Conservation (phyloP, 2,329 filamentous ascomycete genomes). For the Gnomoniopsis sp. region DNA sequence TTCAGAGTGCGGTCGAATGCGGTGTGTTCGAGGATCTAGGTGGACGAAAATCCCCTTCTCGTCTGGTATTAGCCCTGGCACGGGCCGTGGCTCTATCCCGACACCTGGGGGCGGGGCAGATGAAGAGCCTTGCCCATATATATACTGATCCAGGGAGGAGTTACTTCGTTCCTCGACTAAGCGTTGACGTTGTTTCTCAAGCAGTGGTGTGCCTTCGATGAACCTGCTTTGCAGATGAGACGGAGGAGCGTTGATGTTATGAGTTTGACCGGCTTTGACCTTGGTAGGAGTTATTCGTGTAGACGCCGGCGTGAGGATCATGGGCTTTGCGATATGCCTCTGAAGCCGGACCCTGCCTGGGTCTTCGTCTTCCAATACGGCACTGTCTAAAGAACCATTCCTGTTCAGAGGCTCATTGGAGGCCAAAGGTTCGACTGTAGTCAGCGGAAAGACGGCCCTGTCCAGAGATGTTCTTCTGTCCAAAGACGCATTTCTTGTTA, state of each 20-base stretch:
- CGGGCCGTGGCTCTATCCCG: slow-evolving; percentile 6
- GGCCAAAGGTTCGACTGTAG: neutral
- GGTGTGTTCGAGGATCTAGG: slow-evolving; percentile 50
- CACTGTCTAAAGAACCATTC: neutral
- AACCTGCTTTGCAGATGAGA: neutral
- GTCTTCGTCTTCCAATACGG: neutral
- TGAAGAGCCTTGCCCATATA: slow-evolving; percentile 23
- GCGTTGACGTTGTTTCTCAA: slow-evolving; percentile 13
- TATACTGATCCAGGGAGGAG: slow-evolving; percentile 22
- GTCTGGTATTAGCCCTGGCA: slow-evolving; percentile 11
- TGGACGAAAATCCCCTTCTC: slow-evolving; percentile 37
- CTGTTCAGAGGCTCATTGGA: neutral
- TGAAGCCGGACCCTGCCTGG: neutral
- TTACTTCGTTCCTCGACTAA: slow-evolving; percentile 9
- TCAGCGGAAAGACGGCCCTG: neutral
- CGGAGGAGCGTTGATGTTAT: neutral
- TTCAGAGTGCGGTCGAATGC: slow-evolving; percentile 38
- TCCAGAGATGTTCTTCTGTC: neutral
- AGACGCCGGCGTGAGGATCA: neutral
- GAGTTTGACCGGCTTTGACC: neutral
- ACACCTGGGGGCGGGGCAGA: slow-evolving; percentile 21
- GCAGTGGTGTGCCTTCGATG: slow-evolving; percentile 1
- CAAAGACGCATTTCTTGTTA: neutral
- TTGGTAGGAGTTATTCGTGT: neutral
- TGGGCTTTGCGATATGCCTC: neutral